phyloP scores from a whole-genome alignment of 1,284 basidiomycete genomes.

The Meira nashicola region DNA sequence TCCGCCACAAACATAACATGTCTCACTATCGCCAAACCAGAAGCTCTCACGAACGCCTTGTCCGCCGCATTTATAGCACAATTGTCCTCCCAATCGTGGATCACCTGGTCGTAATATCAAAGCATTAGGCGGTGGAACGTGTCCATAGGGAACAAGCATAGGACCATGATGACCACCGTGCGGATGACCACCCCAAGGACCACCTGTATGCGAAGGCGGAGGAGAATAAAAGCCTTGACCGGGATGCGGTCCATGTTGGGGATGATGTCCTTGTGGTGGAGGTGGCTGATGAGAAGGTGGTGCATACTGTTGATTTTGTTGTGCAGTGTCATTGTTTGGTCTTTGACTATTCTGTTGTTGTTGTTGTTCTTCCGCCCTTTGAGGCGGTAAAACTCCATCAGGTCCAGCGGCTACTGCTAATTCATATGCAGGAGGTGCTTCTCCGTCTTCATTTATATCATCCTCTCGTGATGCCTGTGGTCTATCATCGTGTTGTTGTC shows the following conservation, averaged over 20 bases:
- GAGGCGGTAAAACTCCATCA: slow-evolving; percentile 11
- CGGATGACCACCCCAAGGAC: not conserved
- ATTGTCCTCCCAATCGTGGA: slow-evolving; percentile 26
- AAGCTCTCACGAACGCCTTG: slow-evolving; percentile 14
- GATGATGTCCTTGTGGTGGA: no score
- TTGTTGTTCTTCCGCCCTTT: slow-evolving; percentile 4
- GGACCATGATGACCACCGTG: not conserved
- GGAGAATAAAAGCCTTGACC: not conserved
- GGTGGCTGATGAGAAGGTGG: not conserved
- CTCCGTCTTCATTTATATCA: slow-evolving; percentile 11
- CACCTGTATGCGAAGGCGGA: not conserved
- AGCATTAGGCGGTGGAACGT: slow-evolving; percentile 18
- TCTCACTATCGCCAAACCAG: slow-evolving; percentile 8
- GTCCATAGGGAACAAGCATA: slow-evolving; percentile 2
- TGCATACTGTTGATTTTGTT: not conserved
- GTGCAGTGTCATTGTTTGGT: not conserved
- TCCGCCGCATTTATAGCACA: slow-evolving; percentile 25
- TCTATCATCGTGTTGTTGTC: not conserved
- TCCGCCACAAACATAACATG: slow-evolving; percentile 17
- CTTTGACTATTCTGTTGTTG: no score
- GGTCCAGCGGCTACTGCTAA: slow-evolving; percentile 6
- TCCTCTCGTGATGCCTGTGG: slow-evolving; percentile 12
- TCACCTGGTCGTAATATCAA: slow-evolving; percentile 25
- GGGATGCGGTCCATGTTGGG: not conserved
- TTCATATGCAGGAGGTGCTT: slow-evolving; percentile 15